A percentile compares a stretch with the other conserved stretches of the same genome.
Conservation (phyloP, 352 stramenopile genomes). For the Plasmopara muralis region DNA sequence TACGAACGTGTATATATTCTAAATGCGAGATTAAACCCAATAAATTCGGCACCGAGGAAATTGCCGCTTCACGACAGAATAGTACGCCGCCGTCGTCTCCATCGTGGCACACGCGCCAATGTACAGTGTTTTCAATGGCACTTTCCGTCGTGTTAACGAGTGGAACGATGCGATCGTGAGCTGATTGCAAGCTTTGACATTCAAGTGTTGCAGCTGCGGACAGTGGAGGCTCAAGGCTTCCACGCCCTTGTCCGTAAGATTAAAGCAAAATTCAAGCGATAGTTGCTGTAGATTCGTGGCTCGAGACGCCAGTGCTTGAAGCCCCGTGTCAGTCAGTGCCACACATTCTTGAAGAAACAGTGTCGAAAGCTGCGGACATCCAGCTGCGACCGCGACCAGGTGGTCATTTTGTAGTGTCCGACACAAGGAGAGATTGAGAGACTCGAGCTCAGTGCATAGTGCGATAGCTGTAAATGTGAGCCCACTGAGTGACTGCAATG, state of each 20-base stretch:
- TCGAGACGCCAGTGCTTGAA: conserved; percentile 34
- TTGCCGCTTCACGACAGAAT: conserved; percentile 47
- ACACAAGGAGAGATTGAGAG: conserved; percentile 77
- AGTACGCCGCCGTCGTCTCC: conserved; percentile 53
- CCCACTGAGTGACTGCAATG: conserved; percentile 47
- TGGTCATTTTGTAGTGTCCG: conserved; percentile 50
- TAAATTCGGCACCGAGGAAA: conserved; percentile 64
- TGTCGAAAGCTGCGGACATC: conserved; percentile 35
- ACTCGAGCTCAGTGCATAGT: conserved; percentile 35
- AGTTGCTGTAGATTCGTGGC: conserved; percentile 41
- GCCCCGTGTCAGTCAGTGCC: conserved; percentile 53
- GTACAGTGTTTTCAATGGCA: conserved; percentile 41
- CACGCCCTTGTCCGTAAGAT: conserved; percentile 71
- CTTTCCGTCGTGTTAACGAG: conserved; percentile 33
- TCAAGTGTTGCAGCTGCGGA: conserved; percentile 54
- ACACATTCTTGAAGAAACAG: conserved; percentile 62
- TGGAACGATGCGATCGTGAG: conserved; percentile 60
- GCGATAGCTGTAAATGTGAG: conserved; percentile 58
- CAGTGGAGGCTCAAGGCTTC: conserved; percentile 41
- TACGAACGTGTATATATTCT: too few species aligned
- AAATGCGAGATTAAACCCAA: conserved; percentile 31
- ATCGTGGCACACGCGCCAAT: conserved; percentile 67
- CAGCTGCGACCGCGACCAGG: conserved; percentile 33
- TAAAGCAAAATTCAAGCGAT: conserved; percentile 86
- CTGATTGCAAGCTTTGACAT: conserved; percentile 84